Base-by-base conservation (phyloP, 495 filamentous ascomycete species). In the Aspergillus hancockii region DNA sequence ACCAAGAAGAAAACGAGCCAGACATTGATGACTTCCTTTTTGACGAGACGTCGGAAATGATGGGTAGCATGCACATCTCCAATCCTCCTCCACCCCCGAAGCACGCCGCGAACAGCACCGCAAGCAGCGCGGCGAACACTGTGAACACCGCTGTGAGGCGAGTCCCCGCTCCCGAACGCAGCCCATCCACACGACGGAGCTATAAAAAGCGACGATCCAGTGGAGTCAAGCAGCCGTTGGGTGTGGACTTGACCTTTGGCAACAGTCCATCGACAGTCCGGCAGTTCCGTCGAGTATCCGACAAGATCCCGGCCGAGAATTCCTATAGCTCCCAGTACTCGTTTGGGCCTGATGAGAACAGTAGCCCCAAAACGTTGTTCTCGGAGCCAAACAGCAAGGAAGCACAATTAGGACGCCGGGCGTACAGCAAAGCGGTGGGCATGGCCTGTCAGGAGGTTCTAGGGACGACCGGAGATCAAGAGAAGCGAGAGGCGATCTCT, bases 231-330 rank as follows among this genome's bases (percentile, higher is more conserved):
- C 85, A 89, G 52, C 91, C 93, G 1, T 81, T 96, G 16, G 85
- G 88, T 32, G 81, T 94, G 4, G 90, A 96, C 70, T 85, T 92
- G 73, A 91, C 85, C 49, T 97, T 93, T 67, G 94, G 93, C 31
- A 97, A 97, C 69, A 86, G 86, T 19, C 90, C 88, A 1, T 96
- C 92, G 0, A 96, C 94, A 14, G 87, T 93, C 51, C 87, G 92
- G 31, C 88, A 93, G 50, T 97, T 97, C 76, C 89, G 90, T 55
- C 86, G 93, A 19, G 92, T 93, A 2, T 94, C 92, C 8, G 86
- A 89, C 62, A 83, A 84, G 59, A 85, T 81, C 8, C 72, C 62
- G 59, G 73, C 45, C 55, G 77, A 63, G 46, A 68, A 65, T 53
- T 70, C 68, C 46, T 72, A 64, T 53, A 61, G 63, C 43, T 66